Evolutionary conservation across 2,329 filamentous ascomycete genomes (phyloP), one percentile per base, ranked within the genome.

Genomic region (Hypoxylon sp.): DNA sequence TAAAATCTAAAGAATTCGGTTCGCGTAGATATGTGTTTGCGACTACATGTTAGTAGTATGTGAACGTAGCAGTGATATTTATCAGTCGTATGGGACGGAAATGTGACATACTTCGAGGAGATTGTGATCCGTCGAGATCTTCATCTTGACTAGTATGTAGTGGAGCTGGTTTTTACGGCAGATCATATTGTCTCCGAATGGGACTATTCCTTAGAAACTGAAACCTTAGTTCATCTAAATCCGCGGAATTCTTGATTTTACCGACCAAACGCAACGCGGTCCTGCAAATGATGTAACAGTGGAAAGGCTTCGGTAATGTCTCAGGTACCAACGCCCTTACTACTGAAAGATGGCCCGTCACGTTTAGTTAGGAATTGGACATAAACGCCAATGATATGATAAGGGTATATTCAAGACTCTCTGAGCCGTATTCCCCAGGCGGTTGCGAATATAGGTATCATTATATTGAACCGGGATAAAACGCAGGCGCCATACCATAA

Each of bases 91-190:
- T 37, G n/a, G 39, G 26, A 5, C 5, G 31, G 35, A 13, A 37
- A 50, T 44, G 31, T 31, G 17, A 50, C 44, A 10, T 29, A 48
- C 22, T 31, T 26, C n/a, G 42, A 48, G 17, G 31, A 50, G 39
- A 58, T 58, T 50, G 24, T 31, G 55, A 58, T 50, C 33, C 14
- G 46, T 50, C 10, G 22, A 37, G 33, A 50, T 50, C 19, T 46
- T 31, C 55, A 58, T 44, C 4, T 58, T 50, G 44, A 58, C 35
- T 22, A 14, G 19, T 39, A 19, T 56, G 24, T 19, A 42, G 22
- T 50, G 29, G 29, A 17, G 39, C 13, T 10, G 24, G 42, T 22
- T 31, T n/a, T 47, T n/a, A 26, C 26, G 5, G 37, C 22, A 19
- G 31, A 57, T 48, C 42, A 48, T 37, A 9, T 48, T 22, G 19